Base-by-base conservation (phyloP, 2,329 filamentous ascomycete species). In the Epichloe sylvatica region DNA sequence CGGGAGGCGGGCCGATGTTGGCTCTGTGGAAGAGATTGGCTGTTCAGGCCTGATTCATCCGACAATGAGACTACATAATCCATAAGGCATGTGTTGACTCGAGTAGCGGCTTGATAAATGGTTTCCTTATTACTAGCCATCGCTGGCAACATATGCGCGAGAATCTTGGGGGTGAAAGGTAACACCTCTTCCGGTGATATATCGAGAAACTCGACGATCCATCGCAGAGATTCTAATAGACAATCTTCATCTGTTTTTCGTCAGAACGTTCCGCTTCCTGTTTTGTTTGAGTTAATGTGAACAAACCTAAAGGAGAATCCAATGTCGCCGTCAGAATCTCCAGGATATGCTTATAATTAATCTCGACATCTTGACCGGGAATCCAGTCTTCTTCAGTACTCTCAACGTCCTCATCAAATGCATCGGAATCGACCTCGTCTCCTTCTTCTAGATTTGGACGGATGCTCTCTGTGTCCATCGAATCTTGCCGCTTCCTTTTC, bases 181-280 rank as follows among this genome's bases (percentile, higher is more conserved):
- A 98, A 75, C 4, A 98, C 94, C 60, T 98, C 92, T 62, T 96
- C 92, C 0, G 92, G 91, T 58, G 90, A 96, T 43, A 98, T 97
- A 55, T 97, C 90, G 57, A 98, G 84, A 63, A 98, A 96, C 52
- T 85, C 86, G 56, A 96, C 89, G 55, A 98, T 89, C 92, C 92
- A 98, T 54, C 88, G 80, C 30, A 98, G 73, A 3, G 90, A 89
- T 48, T 94, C 94, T 38, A 96, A 75, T 42, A 96, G 78, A 55
- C 94, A 90, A 60, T 95, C 87, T 63, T 97, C 89, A 62, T 96
- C 90, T 83, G 62, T 19, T 19, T 8, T 8, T 21, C 2, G 44
- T 58, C 17, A 56, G 51, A 35, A 52, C 33, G 3, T 12, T 8
- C 15, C 13, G 11, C 17, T 40, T 21, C 12, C 23, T 35, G 36